Evolutionary conservation across 768 basidiomycete genomes (phyloP).

Genomic region (Lepiota venenata): DNA sequence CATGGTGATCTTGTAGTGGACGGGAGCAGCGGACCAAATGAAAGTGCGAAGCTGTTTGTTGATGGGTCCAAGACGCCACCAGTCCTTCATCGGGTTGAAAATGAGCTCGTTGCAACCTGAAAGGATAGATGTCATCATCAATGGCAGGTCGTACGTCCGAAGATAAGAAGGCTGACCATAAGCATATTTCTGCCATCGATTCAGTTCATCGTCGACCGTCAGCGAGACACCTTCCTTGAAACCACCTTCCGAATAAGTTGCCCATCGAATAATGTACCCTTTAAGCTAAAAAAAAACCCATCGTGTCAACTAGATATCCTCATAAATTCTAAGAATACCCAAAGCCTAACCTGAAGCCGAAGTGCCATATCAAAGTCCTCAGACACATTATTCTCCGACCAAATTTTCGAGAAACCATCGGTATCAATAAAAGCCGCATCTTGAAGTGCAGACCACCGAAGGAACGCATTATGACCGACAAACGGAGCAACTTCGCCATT

Average conservation of each 20-base stretch:
- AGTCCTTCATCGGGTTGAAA: constrained; percentile 78
- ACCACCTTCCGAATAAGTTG: constrained; percentile 78
- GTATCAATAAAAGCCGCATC: constrained; percentile 76
- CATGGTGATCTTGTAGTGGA: constrained; percentile 84
- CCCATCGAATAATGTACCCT: constrained; percentile 81
- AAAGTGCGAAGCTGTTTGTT: constrained; percentile 76
- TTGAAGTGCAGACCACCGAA: constrained; percentile 87
- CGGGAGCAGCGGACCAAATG: constrained; percentile 71
- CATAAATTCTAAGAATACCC: background rate
- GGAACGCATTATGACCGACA: constrained; percentile 86
- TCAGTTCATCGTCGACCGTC: constrained; percentile 87
- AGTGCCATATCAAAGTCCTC: constrained; percentile 85
- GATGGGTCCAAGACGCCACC: constrained; percentile 81
- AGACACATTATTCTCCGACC: constrained; percentile 80
- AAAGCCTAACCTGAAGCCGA: constrained; percentile 43
- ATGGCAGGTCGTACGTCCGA: background rate
- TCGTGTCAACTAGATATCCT: background rate
- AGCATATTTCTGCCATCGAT: constrained; percentile 89
- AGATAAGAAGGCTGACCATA: constrained; percentile 46
- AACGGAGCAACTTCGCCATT: constrained; percentile 84
- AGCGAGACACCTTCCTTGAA: constrained; percentile 93
- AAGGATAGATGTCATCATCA: background rate
- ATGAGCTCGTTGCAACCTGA: constrained; percentile 75
- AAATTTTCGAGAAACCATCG: constrained; percentile 62
- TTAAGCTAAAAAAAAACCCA: constrained; percentile 37